These are phyloP conservation scores for Gautieria morchelliformis DNA, from an alignment of 768 basidiomycete genomes.

Conservation along the genomic window DNA sequence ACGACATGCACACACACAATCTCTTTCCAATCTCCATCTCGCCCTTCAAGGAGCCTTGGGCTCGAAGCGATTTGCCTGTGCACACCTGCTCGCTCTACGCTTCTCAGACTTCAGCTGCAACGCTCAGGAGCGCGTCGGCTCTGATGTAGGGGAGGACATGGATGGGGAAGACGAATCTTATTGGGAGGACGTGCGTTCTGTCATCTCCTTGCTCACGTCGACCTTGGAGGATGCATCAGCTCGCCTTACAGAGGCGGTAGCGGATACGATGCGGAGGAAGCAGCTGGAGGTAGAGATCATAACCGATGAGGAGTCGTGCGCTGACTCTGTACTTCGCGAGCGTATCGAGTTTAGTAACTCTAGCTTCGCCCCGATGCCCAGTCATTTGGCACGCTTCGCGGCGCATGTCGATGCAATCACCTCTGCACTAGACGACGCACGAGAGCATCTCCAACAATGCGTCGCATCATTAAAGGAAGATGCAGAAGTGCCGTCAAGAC, in stretches of 20 bases:
- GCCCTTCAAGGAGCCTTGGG: conserved; percentile 58
- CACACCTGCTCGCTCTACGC: conserved; percentile 70
- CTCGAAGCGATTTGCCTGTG: conserved; percentile 67
- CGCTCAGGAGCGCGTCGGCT: not conserved
- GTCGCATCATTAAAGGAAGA: conserved; percentile 39
- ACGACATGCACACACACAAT: conserved; percentile 42
- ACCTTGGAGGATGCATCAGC: conserved; percentile 58
- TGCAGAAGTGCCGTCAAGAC: not conserved
- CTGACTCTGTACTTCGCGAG: conserved; percentile 10
- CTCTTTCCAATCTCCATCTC: conserved; percentile 49
- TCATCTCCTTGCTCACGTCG: conserved; percentile 60
- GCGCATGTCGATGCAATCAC: conserved; percentile 65
- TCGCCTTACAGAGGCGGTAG: conserved; percentile 49
- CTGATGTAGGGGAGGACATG: conserved; percentile 12
- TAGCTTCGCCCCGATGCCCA: conserved; percentile 64
- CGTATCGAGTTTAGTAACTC: not conserved
- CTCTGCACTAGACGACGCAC: conserved; percentile 60
- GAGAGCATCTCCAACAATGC: conserved; percentile 55
- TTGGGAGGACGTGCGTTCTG: conserved; percentile 76
- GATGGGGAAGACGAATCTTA: conserved; percentile 68
- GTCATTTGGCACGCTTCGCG: conserved; percentile 57
- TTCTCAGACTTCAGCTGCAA: conserved; percentile 32
- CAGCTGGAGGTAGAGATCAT: conserved; percentile 25
- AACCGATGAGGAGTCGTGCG: conserved; percentile 9
- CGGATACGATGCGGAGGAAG: conserved; percentile 32